Evolutionary conservation across 2,329 filamentous ascomycete genomes (phyloP).

Genomic region (Phaeosphaeria sp.): DNA sequence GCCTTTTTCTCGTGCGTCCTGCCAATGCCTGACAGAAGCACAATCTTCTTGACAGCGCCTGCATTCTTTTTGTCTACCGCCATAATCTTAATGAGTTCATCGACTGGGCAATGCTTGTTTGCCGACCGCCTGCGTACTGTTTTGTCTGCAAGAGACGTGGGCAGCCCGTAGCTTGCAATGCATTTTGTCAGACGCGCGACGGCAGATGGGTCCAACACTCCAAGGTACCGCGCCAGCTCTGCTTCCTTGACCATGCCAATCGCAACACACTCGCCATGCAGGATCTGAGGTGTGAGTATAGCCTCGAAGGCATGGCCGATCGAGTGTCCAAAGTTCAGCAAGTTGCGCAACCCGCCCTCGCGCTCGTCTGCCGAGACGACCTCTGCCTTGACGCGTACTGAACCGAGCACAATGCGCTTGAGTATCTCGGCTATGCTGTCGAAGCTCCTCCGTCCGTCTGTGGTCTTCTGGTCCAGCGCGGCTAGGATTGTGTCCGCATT

Average conservation of each 20-base stretch:
- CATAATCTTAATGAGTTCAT: conserved; percentile 89
- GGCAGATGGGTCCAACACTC: conserved; percentile 82
- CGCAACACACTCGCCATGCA: conserved; percentile 94
- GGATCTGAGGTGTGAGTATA: conserved; percentile 90
- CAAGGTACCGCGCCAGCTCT: conserved; percentile 87
- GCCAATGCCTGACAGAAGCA: conserved; percentile 88
- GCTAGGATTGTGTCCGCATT: conserved; percentile 79
- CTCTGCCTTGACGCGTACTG: conserved; percentile 89
- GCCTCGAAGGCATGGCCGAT: conserved; percentile 98
- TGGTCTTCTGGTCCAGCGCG: conserved; percentile 69
- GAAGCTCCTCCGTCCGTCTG: conserved; percentile 66
- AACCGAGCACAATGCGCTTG: conserved; percentile 78
- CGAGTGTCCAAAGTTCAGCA: conserved; percentile 97
- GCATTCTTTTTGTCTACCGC: conserved; percentile 99
- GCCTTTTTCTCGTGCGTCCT: conserved; percentile 86
- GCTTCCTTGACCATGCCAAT: conserved; percentile 99
- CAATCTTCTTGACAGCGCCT: conserved; percentile 93
- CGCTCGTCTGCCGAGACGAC: conserved; percentile 95
- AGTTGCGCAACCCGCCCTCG: conserved; percentile 90
- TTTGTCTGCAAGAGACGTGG: conserved; percentile 84
- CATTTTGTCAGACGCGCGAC: conserved; percentile 91
- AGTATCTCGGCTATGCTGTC: conserved; percentile 66
- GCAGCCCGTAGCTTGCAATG: conserved; percentile 90
- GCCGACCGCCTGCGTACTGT: conserved; percentile 82
- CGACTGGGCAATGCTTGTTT: conserved; percentile 85